Evolutionary conservation across 2,329 filamentous ascomycete genomes (phyloP).

Genomic region (Hypoxylon sp.): DNA sequence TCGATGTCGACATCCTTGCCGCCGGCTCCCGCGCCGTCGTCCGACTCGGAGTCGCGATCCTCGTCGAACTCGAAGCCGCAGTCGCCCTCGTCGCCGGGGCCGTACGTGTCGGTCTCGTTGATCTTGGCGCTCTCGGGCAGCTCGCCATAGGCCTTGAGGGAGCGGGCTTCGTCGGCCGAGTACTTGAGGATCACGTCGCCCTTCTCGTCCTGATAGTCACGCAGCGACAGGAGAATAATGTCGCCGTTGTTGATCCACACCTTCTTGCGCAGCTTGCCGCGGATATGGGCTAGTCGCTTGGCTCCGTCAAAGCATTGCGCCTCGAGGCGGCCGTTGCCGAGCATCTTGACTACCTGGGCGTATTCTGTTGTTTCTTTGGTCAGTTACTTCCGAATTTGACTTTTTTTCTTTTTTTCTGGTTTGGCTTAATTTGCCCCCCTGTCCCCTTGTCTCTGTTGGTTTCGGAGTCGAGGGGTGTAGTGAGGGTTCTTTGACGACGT

Average conservation of each 20-base stretch:
- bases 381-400: constrained; percentile 2
- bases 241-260: constrained; percentile 99
- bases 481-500: constrained; percentile 43
- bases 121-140: constrained; percentile 98
- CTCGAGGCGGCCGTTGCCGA: constrained; percentile 93
- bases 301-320: constrained; percentile 95
- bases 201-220: constrained; percentile 94
- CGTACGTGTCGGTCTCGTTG: constrained; percentile 98
- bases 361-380: constrained; percentile 49
- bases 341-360: constrained; percentile 93
- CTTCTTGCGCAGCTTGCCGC: constrained; percentile 99
- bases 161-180: constrained; percentile 93
- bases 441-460: background rate
- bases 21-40: constrained; percentile 66
- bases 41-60: constrained; percentile 75
- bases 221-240: constrained; percentile 88
- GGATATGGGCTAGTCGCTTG: constrained; percentile 83
- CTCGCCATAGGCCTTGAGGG: constrained; percentile 96
- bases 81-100: constrained; percentile 92
- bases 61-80: constrained; percentile 99
- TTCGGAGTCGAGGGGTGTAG: background rate
- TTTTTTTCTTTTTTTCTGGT: constrained; percentile 5
- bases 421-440: background rate
- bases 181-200: constrained; percentile 96
- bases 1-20: constrained; percentile 88